Base-by-base conservation (phyloP, 2,329 filamentous ascomycete species). In the Hymenoscyphus repandus region DNA sequence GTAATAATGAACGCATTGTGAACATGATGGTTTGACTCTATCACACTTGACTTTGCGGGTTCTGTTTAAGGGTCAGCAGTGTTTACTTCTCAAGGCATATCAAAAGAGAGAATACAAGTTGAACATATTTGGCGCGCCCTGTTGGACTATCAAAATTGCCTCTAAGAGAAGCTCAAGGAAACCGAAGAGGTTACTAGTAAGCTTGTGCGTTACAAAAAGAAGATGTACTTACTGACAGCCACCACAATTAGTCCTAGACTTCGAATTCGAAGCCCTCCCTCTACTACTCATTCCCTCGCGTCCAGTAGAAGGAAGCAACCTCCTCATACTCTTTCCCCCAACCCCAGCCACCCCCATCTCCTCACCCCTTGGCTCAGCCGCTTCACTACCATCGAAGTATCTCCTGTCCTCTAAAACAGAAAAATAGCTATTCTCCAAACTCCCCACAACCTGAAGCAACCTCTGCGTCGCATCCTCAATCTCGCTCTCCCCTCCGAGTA, bases 31-130 rank as follows among this genome's bases (percentile, higher is more conserved):
- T 11, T 40, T 40, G 9, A 34, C 36, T 42, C 50, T 43, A 37
- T 55, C 53, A 33, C 53, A 55, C 41, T 53, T 55, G 17, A 53
- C 20, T 31, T 45, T 42, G 32, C 53, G 37, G 6, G 27, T 27
- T 47, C 50, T 55, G 32, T 20, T n/a, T 13, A 37, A 17, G 12
- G 34, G 34, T 40, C 5, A 20, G 38, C 18, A 17, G 6, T 5
- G 18, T 15, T 5, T 11, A 4, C 20, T 41, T 20, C 31, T 13
- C 42, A 34, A 40, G 36, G 10, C 4, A 40, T 5, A 11, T 40
- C 18, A 17, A 11, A 11, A 17, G 34, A 37, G 15, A 17, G 34
- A 17, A 37, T 20, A 40, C 38, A 3, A n/a, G 18, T n/a, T 40
- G 22, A 27, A 27, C 4, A 27, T 7, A 4, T 27, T 4, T 27